Base-by-base conservation (phyloP, 73 alveolate genomes). In the Effrenium voratum region DNA sequence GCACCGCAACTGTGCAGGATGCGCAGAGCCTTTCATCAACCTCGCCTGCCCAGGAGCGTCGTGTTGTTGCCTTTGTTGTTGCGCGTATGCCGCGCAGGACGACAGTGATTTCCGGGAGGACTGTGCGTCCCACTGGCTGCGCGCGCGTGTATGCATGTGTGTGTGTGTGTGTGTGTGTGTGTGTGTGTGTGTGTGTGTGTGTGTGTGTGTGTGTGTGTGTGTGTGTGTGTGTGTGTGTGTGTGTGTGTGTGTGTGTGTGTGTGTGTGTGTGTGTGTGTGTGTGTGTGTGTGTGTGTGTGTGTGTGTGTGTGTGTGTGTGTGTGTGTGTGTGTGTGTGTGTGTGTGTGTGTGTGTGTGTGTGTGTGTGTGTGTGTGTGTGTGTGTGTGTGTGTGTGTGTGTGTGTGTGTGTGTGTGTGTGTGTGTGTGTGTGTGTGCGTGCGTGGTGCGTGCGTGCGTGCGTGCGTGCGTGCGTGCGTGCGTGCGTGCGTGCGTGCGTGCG, bases 241-340 rank as follows among this genome's bases (percentile, higher is more conserved):
- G 85, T 73, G 85, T 73, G 85, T 73, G 85, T 73, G 85, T 73
- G 85, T 73, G 85, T 73, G 85, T 73, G 85, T 73, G 85, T 73
- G 85, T 73, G 85, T 73, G 85, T 73, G 85, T 73, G 85, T 73
- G 85, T 73, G 85, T 73, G 85, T 73, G 85, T 73, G 85, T 73
- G 85, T 73, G 85, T 73, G 85, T 73, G 85, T 73, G 85, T 73
- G 85, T 73, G 85, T 73, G 85, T 73, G 85, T 73, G 85, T 73
- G 85, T 73, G 85, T 73, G 85, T 73, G 85, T 73, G 85, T 73
- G 85, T 73, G 85, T 73, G 85, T 73, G 85, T 73, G 85, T 73
- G 85, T 73, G 85, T 73, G 85, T 73, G 85, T 73, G 85, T 73
- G 85, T 73, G 85, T 73, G 85, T 73, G 85, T 73, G 85, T 73